Evolutionary conservation across 176 grass and related monocot species (phyloP), one percentile per base, ranked within the genome.

Genomic region (Zoysia pacifica): DNA sequence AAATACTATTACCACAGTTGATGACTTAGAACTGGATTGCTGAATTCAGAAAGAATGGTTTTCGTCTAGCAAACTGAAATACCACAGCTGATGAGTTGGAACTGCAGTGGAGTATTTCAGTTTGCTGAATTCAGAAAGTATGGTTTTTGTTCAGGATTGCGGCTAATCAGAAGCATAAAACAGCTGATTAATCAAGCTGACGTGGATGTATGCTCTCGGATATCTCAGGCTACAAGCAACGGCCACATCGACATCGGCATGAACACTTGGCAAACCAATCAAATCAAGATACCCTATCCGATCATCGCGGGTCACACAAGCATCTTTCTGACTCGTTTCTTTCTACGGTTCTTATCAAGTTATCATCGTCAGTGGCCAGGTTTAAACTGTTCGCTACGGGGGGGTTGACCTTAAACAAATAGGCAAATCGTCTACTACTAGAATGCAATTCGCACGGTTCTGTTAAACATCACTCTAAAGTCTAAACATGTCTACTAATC

Each of bases 251-350:
- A 51, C 5, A 60, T 2, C 63, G 56, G 55, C 45, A 51, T 9
- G 20, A 10, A 71, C 78, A 71, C 53, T 81, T 81, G 69, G 69
- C 64, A 79, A 18, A 16, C 40, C 47, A 62, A 73, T 43, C 69
- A 62, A 73, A 64, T 15, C 58, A 62, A 72, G 40, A 44, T 6
- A 3, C 43, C 44, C 15, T 41, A 51, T 52, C 16, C 37, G 15
- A 54, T 54, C 59, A 73, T 44, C 51, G 60, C 55, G 12, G 80
- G 47, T 60, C 80, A 46, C 80, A 47, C 61, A 45, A 45, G 48
- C 48, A 56, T 9, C 70, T 56, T 74, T 54, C 45, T 72, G 35
- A 7, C 11, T 71, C 51, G 62, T 73, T 81, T 19, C 45, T 63
- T 19, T 42, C 56, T 18, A 9, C 68, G 9, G 62, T 64, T 81